A percentile compares a stretch with the other conserved stretches of the same genome.
These are phyloP conservation scores for Platismatia glauca DNA, from an alignment of 495 filamentous ascomycete genomes.

Conservation along the genomic window DNA sequence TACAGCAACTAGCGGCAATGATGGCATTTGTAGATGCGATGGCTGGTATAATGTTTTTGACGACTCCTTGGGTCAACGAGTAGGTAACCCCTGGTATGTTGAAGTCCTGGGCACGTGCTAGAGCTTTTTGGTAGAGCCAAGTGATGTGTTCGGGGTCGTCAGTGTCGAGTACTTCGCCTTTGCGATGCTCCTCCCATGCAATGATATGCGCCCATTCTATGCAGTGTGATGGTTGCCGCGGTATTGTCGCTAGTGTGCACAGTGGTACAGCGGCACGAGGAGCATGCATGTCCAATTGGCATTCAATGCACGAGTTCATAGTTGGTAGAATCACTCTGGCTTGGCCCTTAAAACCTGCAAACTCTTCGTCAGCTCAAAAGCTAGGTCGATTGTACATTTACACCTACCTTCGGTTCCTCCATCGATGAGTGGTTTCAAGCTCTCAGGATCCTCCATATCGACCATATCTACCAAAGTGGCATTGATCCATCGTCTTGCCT, in stretches of 20 bases:
- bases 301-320: conserved; percentile 92
- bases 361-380: conserved; percentile 17
- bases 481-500: conserved; percentile 97
- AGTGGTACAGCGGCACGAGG: conserved; percentile 89
- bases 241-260: conserved; percentile 94
- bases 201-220: conserved; percentile 98
- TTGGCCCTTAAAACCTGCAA: conserved; percentile 86
- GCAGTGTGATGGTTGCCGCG: conserved; percentile 94
- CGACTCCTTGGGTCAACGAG: conserved; percentile 91
- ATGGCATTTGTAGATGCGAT: conserved; percentile 98
- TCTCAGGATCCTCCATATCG: conserved; percentile 67
- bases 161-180: conserved; percentile 67
- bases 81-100: conserved; percentile 91
- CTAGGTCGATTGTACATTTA: not conserved
- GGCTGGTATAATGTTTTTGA: conserved; percentile 99
- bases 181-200: conserved; percentile 54
- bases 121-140: conserved; percentile 87
- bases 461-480: conserved; percentile 85
- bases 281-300: conserved; percentile 95
- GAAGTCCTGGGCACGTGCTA: conserved; percentile 73
- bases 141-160: conserved; percentile 96
- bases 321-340: conserved; percentile 87
- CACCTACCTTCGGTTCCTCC: conserved; percentile 81
- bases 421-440: conserved; percentile 85
- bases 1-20: conserved; percentile 89